Percentiles rank a stretch among this genome's conserved stretches.
Conservation (phyloP, 306 rosid species). For the Fagus sylvatica region DNA sequence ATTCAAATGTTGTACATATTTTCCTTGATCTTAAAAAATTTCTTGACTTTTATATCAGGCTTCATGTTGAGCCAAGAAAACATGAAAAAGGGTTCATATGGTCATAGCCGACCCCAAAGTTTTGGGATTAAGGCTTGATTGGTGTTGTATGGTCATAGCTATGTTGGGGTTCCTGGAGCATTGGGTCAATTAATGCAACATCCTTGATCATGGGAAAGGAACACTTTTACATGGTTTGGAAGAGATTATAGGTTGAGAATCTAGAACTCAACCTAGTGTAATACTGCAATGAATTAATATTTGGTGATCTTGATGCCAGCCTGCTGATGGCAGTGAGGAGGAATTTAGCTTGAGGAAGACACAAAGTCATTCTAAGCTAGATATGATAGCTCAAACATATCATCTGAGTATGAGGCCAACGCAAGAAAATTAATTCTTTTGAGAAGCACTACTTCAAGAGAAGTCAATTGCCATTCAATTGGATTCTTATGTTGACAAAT, state of each 20-base stretch:
- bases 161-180: not conserved
- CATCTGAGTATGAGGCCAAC: not conserved
- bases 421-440: not conserved
- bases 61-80: no score
- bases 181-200: no score
- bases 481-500: not conserved
- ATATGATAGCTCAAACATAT: no score
- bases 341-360: not conserved
- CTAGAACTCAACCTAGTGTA: not conserved
- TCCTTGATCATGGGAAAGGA: not conserved
- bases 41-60: no score
- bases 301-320: not conserved
- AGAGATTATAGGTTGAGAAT: not conserved
- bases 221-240: not conserved
- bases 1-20: no score
- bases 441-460: not conserved
- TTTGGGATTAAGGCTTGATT: no score
- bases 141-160: not conserved
- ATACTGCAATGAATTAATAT: not conserved
- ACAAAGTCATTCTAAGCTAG: no score
- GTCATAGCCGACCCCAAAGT: no score
- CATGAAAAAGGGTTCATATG: no score
- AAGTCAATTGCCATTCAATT: not conserved
- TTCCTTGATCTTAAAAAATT: no score
- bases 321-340: not conserved